Evolutionary conservation across 441 rosid species (phyloP).

Genomic region (Aquilaria agallochum): DNA sequence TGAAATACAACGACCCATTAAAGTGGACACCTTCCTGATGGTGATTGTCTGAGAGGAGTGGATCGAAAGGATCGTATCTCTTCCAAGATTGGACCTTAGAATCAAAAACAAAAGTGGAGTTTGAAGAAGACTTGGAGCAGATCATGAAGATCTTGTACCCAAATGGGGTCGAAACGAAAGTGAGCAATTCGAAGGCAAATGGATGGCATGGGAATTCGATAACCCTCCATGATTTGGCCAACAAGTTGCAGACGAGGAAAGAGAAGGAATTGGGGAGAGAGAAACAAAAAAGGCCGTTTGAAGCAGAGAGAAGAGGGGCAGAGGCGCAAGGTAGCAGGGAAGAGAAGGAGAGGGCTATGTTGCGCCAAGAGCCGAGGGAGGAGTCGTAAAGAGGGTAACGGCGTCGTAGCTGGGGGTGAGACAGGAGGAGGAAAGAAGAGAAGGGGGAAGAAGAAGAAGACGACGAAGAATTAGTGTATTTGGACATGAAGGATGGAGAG

Average conservation of each 20-base stretch:
- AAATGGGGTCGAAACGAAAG: slow-evolving; percentile 43
- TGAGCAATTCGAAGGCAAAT: slow-evolving; percentile 52
- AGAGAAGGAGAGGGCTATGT: slow-evolving; percentile 36
- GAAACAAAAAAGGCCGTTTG: slow-evolving; percentile 69
- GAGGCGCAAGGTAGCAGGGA: slow-evolving; percentile 26
- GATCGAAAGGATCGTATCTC: slow-evolving; percentile 34
- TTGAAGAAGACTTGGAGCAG: slow-evolving; percentile 31
- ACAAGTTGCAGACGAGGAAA: slow-evolving; percentile 58
- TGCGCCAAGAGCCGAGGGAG: slow-evolving; percentile 46
- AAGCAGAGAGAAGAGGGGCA: slow-evolving; percentile 45
- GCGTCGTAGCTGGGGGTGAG: slow-evolving; percentile 65
- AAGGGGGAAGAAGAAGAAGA: slow-evolving; percentile 39
- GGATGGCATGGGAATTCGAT: slow-evolving; percentile 58
- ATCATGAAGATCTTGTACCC: slow-evolving; percentile 61
- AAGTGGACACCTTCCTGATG: slow-evolving; percentile 62
- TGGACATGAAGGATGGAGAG: slow-evolving; percentile 59
- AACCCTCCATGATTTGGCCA: slow-evolving; percentile 54
- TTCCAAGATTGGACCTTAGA: slow-evolving; percentile 50
- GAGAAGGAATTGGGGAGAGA: slow-evolving; percentile 45
- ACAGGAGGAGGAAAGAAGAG: slow-evolving; percentile 71
- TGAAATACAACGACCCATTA: slow-evolving; percentile 50
- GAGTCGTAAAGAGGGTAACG: slow-evolving; percentile 60
- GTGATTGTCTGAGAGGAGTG: slow-evolving; percentile 30
- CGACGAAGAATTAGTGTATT: slow-evolving; percentile 32
- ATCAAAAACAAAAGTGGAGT: slow-evolving; percentile 48